Base-by-base conservation (phyloP, 176 grass and related monocot species). In the Aegilops bicornis region DNA sequence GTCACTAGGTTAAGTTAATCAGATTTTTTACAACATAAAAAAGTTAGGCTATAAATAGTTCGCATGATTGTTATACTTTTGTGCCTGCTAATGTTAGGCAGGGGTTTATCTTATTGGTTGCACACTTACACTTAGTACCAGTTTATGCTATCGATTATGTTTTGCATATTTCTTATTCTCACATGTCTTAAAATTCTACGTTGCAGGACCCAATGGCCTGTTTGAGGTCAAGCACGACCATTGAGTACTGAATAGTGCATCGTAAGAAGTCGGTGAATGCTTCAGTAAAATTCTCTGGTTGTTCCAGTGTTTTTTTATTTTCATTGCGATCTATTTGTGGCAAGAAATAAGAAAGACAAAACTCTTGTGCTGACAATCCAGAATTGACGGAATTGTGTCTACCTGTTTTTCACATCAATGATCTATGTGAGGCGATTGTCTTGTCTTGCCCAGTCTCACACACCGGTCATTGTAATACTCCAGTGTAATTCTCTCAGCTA, bases 201-300 rank as follows among this genome's bases (percentile, higher is more conserved):
- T 56, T 86, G 78, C 85, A 95, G 94, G 94, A 59, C 94, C 91
- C 6, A 45, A 97, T 82, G 91, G 94, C 24, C 79, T 97, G 36
- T 97, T 97, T 86, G 94, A 97, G 94, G 77, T 0, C 3, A 96
- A 96, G 85, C 82, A 92, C 27, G 73, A 76, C 77, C 87, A 85
- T n/a, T 82, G 82, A 96, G 80, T 84, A 78, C 54, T 85, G 86
- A 48, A 47, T 64, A 80, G 35, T 68, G 56, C 59, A 69, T 66
- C 39, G 45, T 90, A 39, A 48, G 78, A 22, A 73, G 54, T 31
- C 1, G 24, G 47, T 87, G 61, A 37, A 56, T 78, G 86, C 37
- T 90, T 62, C 58, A 79, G 73, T 61, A 74, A 67, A 69, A 22
- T 86, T 12, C 4, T 81, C 73, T 81, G 62, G 68, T 66, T 84